Conservation (phyloP, 306 rosid species). For the Pyrus betulifolia region DNA sequence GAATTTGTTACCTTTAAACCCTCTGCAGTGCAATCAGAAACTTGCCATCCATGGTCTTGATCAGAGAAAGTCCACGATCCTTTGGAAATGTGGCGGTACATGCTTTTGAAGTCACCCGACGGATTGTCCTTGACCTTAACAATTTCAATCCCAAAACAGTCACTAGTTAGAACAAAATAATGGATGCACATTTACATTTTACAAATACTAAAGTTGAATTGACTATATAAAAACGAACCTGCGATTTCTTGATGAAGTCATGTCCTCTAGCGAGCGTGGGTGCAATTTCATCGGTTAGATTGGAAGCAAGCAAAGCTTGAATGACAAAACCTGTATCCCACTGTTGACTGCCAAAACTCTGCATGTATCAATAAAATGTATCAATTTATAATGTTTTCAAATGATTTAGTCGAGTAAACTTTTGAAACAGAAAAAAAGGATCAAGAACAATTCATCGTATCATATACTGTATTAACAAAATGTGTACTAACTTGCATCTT, state of each 20-base stretch:
- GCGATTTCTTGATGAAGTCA: constrained; percentile 60
- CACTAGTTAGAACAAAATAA: too few relatives aligned
- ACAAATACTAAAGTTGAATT: too few relatives aligned
- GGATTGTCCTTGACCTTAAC: too few relatives aligned
- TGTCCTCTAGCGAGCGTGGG: constrained; percentile 47
- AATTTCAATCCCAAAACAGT: too few relatives aligned
- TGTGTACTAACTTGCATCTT: not conserved
- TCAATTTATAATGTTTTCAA: too few relatives aligned
- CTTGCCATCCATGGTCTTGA: constrained; percentile 78
- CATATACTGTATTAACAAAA: too few relatives aligned
- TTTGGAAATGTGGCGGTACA: constrained; percentile 66
- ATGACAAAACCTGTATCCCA: constrained; percentile 61
- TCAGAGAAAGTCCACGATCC: constrained; percentile 80
- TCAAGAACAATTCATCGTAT: not conserved
- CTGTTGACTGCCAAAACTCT: constrained; percentile 51
- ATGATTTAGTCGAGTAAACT: not conserved
- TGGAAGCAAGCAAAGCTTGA: constrained; percentile 58
- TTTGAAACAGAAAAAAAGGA: not conserved
- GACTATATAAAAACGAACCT: constrained; percentile 16
- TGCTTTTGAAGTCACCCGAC: constrained; percentile 48
- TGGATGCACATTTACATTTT: too few relatives aligned
- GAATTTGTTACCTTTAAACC: constrained; percentile 47
- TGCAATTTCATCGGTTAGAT: constrained; percentile 43
- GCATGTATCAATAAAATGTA: not conserved
- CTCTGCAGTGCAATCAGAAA: constrained; percentile 77